Evolutionary conservation across 306 rosid genomes (phyloP).

Genomic region (Castanopsis chinensis): DNA sequence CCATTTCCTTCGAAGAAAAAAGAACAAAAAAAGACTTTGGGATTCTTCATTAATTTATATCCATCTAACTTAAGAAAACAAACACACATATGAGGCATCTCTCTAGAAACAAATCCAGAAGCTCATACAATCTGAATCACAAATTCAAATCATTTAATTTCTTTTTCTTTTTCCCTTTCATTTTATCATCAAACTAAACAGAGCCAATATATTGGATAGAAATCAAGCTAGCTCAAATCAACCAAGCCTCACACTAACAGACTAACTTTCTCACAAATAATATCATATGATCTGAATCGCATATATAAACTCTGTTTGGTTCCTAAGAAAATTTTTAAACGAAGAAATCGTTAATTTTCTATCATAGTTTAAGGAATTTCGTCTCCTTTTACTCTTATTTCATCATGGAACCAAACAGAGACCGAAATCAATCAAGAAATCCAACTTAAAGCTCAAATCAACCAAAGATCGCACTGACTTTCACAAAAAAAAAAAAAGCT

Average conservation of each 20-base stretch:
- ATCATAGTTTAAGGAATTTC: no score
- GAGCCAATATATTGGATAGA: background rate
- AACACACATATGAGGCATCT: background rate
- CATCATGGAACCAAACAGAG: background rate
- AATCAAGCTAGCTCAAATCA: background rate
- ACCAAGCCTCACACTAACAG: slow-evolving; percentile 4
- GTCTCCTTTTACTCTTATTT: no score
- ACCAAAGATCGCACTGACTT: background rate
- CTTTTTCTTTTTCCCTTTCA: background rate
- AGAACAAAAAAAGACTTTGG: background rate
- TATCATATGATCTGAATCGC: background rate
- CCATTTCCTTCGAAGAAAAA: background rate
- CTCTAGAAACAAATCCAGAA: background rate
- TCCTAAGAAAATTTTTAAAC: no score
- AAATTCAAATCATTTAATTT: background rate
- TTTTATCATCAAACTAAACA: background rate
- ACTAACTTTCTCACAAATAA: no score
- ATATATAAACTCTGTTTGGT: background rate
- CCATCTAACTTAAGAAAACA: slow-evolving; percentile 3
- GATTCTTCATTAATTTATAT: background rate
- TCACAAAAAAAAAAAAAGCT: no score
- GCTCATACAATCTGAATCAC: background rate
- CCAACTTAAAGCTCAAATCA: background rate
- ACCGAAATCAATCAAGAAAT: background rate
- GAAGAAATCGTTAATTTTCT: no score